phyloP scores from a whole-genome alignment of 2,329 filamentous ascomycete genomes.

The Trichophyton benhamiae region DNA sequence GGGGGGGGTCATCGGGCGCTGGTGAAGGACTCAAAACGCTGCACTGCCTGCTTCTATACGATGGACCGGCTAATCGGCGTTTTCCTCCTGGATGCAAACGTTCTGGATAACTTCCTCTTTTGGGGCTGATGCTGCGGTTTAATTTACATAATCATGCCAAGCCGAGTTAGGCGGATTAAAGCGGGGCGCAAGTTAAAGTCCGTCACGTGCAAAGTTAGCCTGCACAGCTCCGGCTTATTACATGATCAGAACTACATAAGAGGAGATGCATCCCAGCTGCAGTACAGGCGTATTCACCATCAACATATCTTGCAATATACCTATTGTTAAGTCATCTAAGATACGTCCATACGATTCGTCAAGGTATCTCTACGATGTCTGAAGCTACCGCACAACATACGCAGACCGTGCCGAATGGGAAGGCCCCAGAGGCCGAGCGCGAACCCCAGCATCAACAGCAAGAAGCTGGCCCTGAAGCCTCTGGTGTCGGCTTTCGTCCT shows the following conservation, averaged over 20 bases:
- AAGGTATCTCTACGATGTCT: not conserved
- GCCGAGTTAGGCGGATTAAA: not conserved
- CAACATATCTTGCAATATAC: not conserved
- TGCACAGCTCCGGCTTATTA: not conserved
- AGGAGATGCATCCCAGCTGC: not conserved
- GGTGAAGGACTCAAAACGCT: not conserved
- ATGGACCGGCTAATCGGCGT: not conserved
- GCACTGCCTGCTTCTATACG: not conserved
- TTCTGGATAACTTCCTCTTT: not conserved
- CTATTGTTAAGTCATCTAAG: not conserved
- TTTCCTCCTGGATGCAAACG: not conserved
- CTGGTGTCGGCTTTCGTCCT: constrained; percentile 35
- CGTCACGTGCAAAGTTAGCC: not conserved
- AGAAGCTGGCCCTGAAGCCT: not conserved
- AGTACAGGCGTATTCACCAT: not conserved
- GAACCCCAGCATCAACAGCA: not conserved
- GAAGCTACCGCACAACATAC: not conserved
- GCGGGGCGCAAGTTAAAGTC: not conserved
- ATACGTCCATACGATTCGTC: not conserved
- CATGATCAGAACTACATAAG: not conserved
- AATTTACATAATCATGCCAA: not conserved
- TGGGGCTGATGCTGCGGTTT: not conserved
- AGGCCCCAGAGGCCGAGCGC: not conserved
- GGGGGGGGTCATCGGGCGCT: not conserved
- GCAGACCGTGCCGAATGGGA: not conserved